Evolutionary conservation across 2,329 filamentous ascomycete species (phyloP), one percentile per base, ranked within the genome.

Genomic region (Grosmannia huntii): DNA sequence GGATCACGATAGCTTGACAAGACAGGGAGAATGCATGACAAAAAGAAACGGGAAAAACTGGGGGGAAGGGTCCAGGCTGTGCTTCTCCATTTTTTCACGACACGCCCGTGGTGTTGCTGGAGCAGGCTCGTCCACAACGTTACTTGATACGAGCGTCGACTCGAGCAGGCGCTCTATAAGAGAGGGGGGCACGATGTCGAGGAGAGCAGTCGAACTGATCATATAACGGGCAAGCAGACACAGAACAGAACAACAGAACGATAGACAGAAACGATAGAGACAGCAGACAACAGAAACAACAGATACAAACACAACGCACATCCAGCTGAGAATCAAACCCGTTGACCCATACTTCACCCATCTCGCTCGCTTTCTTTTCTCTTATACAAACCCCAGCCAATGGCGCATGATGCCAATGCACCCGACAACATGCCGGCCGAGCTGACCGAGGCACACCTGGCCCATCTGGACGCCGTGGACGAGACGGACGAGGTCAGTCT

Each of bases 41-140:
- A 48, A 55, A 54, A 21, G 10, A 54, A 54, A 54, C 33, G n/a
- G 7, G 36, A 54, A 54, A 54, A 54, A 54, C 12, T 41, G 21
- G 23, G 33, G 52, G 27, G 38, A 46, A 46, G 23, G 23, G 53
- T 48, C 53, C 53, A 55, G 53, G 33, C 53, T 55, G 19, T 10
- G 10, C 31, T 12, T 16, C 38, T 48, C 53, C 53, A 55, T 38
- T 55, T 46, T 53, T 55, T 31, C 38, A 31, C 19, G 27, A 38
- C 38, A 55, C 53, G 23, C 53, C 53, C 53, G 53, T 55, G 53
- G 53, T 48, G 53, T 55, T 48, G 53, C 31, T 33, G 25, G 38
- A 55, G 53, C 25, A 14, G 36, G 53, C 36, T 21, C 53, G 23
- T 51, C 46, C 3, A 49, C 46, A 23, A 44, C 41, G 41, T n/a